Percentiles rank a stretch among this genome's conserved stretches.
These are phyloP conservation scores for Diaporthe sp. DNA, from an alignment of 2,329 filamentous ascomycete genomes.

Conservation along the genomic window DNA sequence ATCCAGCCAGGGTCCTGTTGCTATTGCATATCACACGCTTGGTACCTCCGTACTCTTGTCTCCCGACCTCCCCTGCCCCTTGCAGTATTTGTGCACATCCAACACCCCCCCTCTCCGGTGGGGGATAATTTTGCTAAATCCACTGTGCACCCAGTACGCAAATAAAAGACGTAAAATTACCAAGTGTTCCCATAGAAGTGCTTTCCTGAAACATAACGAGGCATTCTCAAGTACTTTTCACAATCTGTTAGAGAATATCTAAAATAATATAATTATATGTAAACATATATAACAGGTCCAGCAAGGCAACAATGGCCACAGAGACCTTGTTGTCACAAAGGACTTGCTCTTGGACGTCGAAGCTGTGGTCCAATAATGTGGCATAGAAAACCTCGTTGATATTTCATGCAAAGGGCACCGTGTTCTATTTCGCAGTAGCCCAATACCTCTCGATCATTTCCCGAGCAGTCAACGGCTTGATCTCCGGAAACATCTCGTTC, in stretches of 20 bases:
- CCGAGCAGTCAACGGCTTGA: neutral
- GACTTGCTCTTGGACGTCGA: too few relatives aligned
- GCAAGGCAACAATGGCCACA: too few relatives aligned
- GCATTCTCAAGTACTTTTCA: too few relatives aligned
- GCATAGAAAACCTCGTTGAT: too few relatives aligned
- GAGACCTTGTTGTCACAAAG: too few relatives aligned
- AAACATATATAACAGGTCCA: too few relatives aligned
- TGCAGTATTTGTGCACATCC: neutral
- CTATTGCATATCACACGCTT: neutral
- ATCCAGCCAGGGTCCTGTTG: neutral
- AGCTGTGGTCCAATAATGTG: neutral
- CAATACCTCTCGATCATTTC: neutral
- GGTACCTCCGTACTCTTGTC: neutral
- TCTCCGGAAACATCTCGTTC: slow-evolving; percentile 8
- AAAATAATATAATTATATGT: too few relatives aligned
- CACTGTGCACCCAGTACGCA: neutral
- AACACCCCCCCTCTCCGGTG: neutral
- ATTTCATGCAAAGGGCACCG: neutral
- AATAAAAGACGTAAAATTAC: too few relatives aligned
- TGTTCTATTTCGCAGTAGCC: neutral
- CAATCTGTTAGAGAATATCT: too few relatives aligned
- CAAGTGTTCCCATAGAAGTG: neutral
- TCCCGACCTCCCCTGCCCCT: neutral
- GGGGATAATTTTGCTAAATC: neutral
- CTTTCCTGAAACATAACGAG: too few relatives aligned